Percentiles rank a stretch among this genome's conserved stretches.
phyloP scores from a whole-genome alignment of 148 eudicot species.

The Hydrangea macrophylla region DNA sequence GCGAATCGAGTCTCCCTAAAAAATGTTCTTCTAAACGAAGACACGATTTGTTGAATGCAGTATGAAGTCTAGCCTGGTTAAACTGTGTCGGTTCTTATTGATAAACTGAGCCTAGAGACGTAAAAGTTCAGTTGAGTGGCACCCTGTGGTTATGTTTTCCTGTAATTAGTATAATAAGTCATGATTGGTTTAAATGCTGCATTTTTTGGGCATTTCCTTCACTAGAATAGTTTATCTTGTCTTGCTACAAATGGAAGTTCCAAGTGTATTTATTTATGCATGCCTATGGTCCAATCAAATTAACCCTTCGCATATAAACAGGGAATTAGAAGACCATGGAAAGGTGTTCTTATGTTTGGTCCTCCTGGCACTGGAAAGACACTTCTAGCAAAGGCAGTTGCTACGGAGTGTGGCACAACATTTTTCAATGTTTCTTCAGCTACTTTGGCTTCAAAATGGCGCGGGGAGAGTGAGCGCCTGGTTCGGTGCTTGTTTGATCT shows the following conservation, averaged over 20 bases:
- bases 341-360: constrained; percentile 98
- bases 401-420: constrained; percentile 97
- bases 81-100: too few species aligned
- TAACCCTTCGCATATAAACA: constrained; percentile 18
- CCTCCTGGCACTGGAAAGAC: constrained; percentile 99
- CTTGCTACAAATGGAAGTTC: not conserved
- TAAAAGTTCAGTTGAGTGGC: not conserved
- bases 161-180: not conserved
- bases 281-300: not conserved
- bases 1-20: too few species aligned
- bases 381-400: constrained; percentile 97
- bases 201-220: not conserved
- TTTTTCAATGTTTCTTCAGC: constrained; percentile 98
- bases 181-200: constrained; percentile 6
- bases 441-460: constrained; percentile 98
- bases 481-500: constrained; percentile 93
- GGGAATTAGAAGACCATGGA: constrained; percentile 99
- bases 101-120: not conserved
- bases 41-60: too few species aligned
- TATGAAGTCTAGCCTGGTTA: too few species aligned
- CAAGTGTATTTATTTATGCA: not conserved
- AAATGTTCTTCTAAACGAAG: too few species aligned
- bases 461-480: constrained; percentile 99
- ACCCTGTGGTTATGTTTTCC: not conserved
- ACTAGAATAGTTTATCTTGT: not conserved